Conservation (phyloP, 2,329 filamentous ascomycete species). For the Ceratocystis huliohia region DNA sequence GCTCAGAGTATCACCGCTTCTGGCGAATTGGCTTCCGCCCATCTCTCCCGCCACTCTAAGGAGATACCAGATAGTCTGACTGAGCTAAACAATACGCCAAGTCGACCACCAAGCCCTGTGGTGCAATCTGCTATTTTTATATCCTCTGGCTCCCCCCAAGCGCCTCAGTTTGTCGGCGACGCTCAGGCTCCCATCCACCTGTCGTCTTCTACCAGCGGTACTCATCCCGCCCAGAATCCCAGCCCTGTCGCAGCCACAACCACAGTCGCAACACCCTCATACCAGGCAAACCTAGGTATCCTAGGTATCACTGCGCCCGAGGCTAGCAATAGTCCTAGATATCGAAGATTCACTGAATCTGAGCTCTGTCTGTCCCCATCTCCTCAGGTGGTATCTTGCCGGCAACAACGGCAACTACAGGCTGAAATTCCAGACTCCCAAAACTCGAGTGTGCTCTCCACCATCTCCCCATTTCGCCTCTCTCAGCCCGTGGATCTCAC, state of each 20-base stretch:
- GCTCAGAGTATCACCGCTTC: not conserved
- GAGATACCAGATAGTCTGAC: not conserved
- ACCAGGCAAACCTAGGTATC: not conserved
- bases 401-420: not conserved
- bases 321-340: not conserved
- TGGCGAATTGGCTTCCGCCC: not conserved
- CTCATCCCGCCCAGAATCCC: not conserved
- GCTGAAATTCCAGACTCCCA: slow-evolving; percentile 19
- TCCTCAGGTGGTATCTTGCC: not conserved
- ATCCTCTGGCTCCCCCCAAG: not conserved
- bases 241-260: not conserved
- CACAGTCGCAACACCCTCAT: slow-evolving; percentile 5
- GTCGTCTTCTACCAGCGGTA: not conserved
- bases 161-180: not conserved
- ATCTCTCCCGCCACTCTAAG: not conserved
- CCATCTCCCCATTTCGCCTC: not conserved
- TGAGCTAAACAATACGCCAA: not conserved
- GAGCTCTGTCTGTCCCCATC: not conserved
- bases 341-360: not conserved
- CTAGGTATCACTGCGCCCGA: not conserved
- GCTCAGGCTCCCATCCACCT: not conserved
- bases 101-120: not conserved
- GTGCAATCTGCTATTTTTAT: not conserved
- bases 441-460: slow-evolving; percentile 1
- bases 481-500: not conserved